Percentiles rank a stretch among this genome's conserved stretches.
Conservation (phyloP, 108 stramenopile species). For the Fistulifera solaris region DNA sequence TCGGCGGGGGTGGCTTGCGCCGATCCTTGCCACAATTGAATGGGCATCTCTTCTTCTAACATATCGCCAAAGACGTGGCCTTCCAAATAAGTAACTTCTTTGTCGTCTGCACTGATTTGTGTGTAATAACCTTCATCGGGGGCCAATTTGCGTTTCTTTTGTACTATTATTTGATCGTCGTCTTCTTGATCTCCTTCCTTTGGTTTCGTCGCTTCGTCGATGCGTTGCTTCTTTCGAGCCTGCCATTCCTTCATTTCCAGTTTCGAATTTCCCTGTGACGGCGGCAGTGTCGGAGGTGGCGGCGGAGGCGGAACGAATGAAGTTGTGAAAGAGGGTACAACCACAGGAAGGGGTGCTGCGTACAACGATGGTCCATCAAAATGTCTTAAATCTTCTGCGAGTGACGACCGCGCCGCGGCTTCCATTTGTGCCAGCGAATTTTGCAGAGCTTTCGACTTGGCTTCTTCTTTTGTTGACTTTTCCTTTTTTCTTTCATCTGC, state of each 20-base stretch:
- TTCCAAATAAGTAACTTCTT: slow-evolving; percentile 47
- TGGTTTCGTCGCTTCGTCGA: slow-evolving; percentile 6
- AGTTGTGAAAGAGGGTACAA: neutral
- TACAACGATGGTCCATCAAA: neutral
- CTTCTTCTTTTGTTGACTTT: slow-evolving; percentile 47
- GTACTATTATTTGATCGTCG: neutral
- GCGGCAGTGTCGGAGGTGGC: slow-evolving; percentile 5
- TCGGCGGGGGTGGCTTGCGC: slow-evolving; percentile 28
- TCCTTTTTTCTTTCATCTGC: slow-evolving; percentile 34
- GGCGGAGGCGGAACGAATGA: slow-evolving; percentile 11
- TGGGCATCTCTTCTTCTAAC: slow-evolving; percentile 74
- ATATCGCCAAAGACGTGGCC: slow-evolving; percentile 43
- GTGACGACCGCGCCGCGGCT: slow-evolving; percentile 34
- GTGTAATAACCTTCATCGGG: slow-evolving; percentile 18
- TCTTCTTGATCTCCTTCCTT: slow-evolving; percentile 14
- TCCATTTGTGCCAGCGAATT: slow-evolving; percentile 40
- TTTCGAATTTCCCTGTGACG: slow-evolving; percentile 1
- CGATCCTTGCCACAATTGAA: slow-evolving; percentile 71
- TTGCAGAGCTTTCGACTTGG: slow-evolving; percentile 40
- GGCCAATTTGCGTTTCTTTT: slow-evolving; percentile 6
- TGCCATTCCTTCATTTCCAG: slow-evolving; percentile 43
- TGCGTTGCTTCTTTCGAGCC: slow-evolving; percentile 21
- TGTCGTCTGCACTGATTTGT: neutral
- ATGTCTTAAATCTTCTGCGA: slow-evolving; percentile 6
- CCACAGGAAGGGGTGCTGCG: neutral